Percentiles rank a stretch among this genome's conserved stretches.
Conservation (phyloP, 495 filamentous ascomycete species). For the Aspergillus carlsbadensis region DNA sequence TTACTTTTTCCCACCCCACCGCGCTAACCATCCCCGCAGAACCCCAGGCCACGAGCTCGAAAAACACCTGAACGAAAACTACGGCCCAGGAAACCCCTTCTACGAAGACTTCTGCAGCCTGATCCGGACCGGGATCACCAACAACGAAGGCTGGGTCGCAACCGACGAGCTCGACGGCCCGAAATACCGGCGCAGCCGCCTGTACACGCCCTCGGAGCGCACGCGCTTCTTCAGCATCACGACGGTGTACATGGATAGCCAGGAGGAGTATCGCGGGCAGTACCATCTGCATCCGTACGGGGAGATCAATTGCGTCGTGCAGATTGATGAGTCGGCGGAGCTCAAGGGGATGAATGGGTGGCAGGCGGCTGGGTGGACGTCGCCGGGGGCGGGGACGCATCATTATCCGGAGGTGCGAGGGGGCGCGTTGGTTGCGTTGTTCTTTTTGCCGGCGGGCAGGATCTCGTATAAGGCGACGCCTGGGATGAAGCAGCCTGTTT, state of each 20-base stretch:
- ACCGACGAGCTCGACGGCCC: constrained; percentile 33
- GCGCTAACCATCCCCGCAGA: constrained; percentile 20
- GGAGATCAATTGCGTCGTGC: constrained; percentile 50
- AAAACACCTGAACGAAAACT: constrained; percentile 36
- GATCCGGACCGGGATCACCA: constrained; percentile 32
- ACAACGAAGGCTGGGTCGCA: constrained; percentile 46
- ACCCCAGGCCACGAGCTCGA: constrained; percentile 45
- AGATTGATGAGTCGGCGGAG: constrained; percentile 37
- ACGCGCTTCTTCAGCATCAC: constrained; percentile 48
- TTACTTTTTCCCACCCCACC: no score
- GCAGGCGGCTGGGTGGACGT: constrained; percentile 46
- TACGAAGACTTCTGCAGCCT: constrained; percentile 42
- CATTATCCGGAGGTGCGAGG: constrained; percentile 42
- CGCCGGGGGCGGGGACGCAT: constrained; percentile 42
- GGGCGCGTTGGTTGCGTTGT: constrained; percentile 39
- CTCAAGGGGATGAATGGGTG: constrained; percentile 45
- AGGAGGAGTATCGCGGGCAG: constrained; percentile 40
- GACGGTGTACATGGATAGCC: constrained; percentile 48
- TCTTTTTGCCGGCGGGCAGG: constrained; percentile 43
- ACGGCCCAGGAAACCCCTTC: constrained; percentile 40
- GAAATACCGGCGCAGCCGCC: constrained; percentile 43
- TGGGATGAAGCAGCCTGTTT: constrained; percentile 31
- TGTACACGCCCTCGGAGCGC: constrained; percentile 32
- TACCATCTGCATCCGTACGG: constrained; percentile 49
- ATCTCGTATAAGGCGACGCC: constrained; percentile 40